phyloP scores from a whole-genome alignment of 441 rosid genomes.

The Kokia cookei region DNA sequence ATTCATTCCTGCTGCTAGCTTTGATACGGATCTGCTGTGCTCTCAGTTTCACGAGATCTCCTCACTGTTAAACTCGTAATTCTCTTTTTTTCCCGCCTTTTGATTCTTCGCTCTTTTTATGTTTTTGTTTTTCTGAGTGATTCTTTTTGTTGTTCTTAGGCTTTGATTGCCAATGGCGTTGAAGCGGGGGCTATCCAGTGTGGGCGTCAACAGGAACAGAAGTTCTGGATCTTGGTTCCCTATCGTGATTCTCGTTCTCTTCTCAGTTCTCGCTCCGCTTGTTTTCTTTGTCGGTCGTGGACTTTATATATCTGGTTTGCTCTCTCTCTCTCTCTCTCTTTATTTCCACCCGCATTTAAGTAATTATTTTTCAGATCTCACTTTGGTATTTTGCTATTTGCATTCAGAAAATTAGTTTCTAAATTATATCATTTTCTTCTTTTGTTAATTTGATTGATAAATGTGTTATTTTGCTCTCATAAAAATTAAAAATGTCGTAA shows the following conservation, averaged over 20 bases:
- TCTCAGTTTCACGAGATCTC: conserved; percentile 27
- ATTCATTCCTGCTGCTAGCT: not conserved
- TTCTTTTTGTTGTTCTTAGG: conserved; percentile 3
- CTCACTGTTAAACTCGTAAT: conserved; percentile 3
- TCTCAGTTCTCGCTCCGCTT: conserved; percentile 55
- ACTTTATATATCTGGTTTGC: conserved; percentile 53
- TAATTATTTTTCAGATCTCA: conserved; percentile 7
- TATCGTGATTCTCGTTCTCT: conserved; percentile 38
- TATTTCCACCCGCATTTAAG: not conserved
- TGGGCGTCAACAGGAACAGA: conserved; percentile 36
- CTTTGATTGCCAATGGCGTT: conserved; percentile 54
- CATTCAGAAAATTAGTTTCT: not conserved
- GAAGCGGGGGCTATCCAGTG: conserved; percentile 54
- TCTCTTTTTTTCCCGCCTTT: not conserved
- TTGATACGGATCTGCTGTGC: conserved; percentile 1
- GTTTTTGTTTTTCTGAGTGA: not conserved
- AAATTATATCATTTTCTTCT: not conserved
- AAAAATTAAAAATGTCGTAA: not conserved
- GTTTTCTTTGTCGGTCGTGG: conserved; percentile 72
- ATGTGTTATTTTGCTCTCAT: not conserved
- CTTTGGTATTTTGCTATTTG: not conserved
- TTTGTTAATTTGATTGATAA: not conserved
- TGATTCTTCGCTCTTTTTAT: not conserved
- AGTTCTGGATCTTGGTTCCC: conserved; percentile 55
- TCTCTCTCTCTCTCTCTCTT: not conserved